Base-by-base conservation (phyloP, 1,139 yeast species). In the Protomyces arabidopsidicola region DNA sequence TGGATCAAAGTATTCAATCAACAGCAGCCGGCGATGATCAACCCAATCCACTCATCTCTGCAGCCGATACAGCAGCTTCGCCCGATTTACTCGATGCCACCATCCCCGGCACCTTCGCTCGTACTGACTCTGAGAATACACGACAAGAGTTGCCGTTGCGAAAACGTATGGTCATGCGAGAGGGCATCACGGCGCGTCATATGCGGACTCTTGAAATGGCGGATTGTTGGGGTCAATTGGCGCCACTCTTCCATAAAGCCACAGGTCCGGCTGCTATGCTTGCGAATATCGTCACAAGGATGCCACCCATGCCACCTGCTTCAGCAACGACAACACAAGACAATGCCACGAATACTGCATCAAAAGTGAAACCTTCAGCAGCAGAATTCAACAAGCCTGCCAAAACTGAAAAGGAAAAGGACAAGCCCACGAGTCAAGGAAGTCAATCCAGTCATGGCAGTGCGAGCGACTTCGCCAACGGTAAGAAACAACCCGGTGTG, bases 141-240 rank as follows among this genome's bases (percentile, higher is more conserved):
- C 53, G 56, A 10, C 34, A 45, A 10, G 62, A 58, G n/a, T 55
- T 51, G 3, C 31, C 31, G 1, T 18, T 34, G 34, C 62, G 62
- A 18, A 51, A 52, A 34, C 56, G 62, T 22, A 52, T 58, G 55
- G 62, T 58, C 4, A 34, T 58, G 52, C 45, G 36, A n/a, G 36
- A 36, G 12, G 62, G 62, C 16, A 42, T 58, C 9, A 58, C 62
- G n/a, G 62, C 62, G 14, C 51, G 62, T 14, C 56, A 58, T 34
- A 20, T 58, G 50, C 51, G 62, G 6, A 27, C 45, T 20, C 53
- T 58, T 3, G 62, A 58, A 31, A 58, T 52, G 42, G 53, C 56
- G 16, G 62, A 58, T 12, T 55, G 53, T n/a, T 35, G 53, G 39
- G 62, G 56, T 3, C 62, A 58, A 27, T 20, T 58, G 24, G 53